Conservation (phyloP, 371 early-diverging fungal genomes). For the Mucor plumbeus region DNA sequence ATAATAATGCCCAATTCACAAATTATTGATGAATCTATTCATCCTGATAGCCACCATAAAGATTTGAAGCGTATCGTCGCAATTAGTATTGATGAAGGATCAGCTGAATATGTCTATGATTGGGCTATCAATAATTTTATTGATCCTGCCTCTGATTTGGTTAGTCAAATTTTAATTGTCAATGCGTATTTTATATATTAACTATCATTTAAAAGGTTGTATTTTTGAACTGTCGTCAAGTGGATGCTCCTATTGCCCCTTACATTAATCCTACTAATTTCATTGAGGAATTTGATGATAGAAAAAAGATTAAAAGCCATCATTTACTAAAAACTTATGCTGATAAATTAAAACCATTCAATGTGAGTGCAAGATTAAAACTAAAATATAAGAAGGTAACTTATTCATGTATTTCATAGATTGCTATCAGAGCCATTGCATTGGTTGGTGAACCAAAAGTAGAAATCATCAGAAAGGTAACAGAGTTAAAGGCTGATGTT, state of each 20-base stretch:
- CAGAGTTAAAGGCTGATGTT: conserved; percentile 47
- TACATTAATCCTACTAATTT: conserved; percentile 25
- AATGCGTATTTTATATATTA: neutral
- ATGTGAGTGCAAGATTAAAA: conserved; percentile 9
- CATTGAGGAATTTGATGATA: conserved; percentile 28
- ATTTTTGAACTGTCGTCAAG: conserved; percentile 23
- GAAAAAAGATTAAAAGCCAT: conserved; percentile 25
- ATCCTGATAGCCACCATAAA: conserved; percentile 11
- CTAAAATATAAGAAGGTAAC: neutral
- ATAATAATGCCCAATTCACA: conserved; percentile 21
- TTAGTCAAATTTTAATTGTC: neutral
- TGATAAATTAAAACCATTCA: conserved; percentile 14
- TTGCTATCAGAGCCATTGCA: conserved; percentile 48
- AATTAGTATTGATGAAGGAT: conserved; percentile 31
- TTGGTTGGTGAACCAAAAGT: conserved; percentile 47
- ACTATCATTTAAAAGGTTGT: conserved; percentile 7
- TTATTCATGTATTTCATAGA: conserved; percentile 15
- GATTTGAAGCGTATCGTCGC: conserved; percentile 19
- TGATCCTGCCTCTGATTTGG: conserved; percentile 27
- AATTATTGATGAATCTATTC: conserved; percentile 19
- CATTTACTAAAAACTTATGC: conserved; percentile 27
- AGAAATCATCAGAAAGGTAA: conserved; percentile 48
- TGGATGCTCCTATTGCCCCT: conserved; percentile 25
- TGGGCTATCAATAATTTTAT: conserved; percentile 35
- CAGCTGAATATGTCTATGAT: conserved; percentile 31